Evolutionary conservation across 208 protist genomes (phyloP).

Genomic region (Acanthamoeba triangularis): DNA sequence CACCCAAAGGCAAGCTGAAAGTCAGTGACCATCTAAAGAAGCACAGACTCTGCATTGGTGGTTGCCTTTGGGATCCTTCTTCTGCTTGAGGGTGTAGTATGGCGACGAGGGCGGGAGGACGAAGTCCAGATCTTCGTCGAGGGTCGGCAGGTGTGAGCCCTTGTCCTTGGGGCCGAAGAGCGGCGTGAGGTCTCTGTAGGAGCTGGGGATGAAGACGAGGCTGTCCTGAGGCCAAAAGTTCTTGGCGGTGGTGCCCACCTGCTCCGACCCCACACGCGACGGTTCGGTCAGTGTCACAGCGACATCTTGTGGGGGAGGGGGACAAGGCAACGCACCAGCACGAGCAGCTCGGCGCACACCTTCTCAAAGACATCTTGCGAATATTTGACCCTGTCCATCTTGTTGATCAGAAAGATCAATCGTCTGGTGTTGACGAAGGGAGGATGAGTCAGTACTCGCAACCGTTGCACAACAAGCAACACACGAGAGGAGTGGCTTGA

Average conservation of each 20-base stretch:
- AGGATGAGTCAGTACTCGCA: neutral
- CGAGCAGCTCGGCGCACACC: neutral
- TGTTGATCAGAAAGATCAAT: neutral
- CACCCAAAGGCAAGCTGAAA: neutral
- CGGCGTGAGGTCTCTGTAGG: neutral
- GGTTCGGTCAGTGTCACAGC: neutral
- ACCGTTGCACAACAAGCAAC: neutral
- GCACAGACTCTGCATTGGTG: no score
- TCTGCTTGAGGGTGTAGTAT: neutral
- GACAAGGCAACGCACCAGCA: neutral
- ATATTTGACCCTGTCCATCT: conserved; percentile 11
- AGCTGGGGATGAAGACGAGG: neutral
- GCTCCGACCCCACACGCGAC: neutral
- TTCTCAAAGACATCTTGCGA: neutral
- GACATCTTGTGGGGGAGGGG: neutral
- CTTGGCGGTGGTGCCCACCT: conserved; percentile 19
- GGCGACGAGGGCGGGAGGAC: neutral
- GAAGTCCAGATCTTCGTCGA: neutral
- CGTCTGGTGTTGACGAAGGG: neutral
- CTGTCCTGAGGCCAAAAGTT: neutral
- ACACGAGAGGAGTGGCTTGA: neutral
- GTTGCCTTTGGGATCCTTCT: neutral
- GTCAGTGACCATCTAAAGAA: no score
- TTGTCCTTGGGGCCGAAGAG: neutral
- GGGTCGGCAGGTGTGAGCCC: neutral